These are phyloP conservation scores for Aspergillus baeticus DNA, from an alignment of 495 filamentous ascomycete species.

Conservation along the genomic window DNA sequence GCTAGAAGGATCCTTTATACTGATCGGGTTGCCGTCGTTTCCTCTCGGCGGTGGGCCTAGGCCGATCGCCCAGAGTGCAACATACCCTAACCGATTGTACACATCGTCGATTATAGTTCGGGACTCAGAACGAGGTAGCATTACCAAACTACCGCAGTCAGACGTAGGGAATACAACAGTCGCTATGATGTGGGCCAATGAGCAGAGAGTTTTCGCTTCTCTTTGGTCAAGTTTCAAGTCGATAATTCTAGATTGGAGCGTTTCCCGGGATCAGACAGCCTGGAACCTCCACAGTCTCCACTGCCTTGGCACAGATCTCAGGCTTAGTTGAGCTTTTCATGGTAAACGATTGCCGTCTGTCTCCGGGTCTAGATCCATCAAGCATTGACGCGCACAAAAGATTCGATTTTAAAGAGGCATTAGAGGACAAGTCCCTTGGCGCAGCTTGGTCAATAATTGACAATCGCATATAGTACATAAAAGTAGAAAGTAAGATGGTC, in stretches of 20 bases:
- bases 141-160: slow-evolving; percentile 9
- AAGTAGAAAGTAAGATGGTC: too few species aligned
- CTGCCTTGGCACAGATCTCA: neutral
- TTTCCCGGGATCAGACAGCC: neutral
- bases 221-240: neutral
- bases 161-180: slow-evolving; percentile 10
- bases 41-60: slow-evolving; percentile 7
- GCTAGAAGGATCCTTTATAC: slow-evolving; percentile 17
- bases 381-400: too few species aligned
- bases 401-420: too few species aligned
- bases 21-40: neutral
- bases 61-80: slow-evolving; percentile 4
- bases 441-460: too few species aligned
- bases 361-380: neutral
- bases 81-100: slow-evolving; percentile 10
- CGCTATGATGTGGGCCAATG: slow-evolving; percentile 2
- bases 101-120: neutral
- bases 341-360: neutral
- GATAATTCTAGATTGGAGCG: slow-evolving; percentile 7
- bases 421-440: too few species aligned
- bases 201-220: neutral
- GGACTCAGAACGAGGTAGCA: slow-evolving; percentile 14
- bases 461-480: too few species aligned
- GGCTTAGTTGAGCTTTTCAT: neutral
- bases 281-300: neutral